Evolutionary conservation across 768 basidiomycete genomes (phyloP).

Genomic region (Serendipita sp.): DNA sequence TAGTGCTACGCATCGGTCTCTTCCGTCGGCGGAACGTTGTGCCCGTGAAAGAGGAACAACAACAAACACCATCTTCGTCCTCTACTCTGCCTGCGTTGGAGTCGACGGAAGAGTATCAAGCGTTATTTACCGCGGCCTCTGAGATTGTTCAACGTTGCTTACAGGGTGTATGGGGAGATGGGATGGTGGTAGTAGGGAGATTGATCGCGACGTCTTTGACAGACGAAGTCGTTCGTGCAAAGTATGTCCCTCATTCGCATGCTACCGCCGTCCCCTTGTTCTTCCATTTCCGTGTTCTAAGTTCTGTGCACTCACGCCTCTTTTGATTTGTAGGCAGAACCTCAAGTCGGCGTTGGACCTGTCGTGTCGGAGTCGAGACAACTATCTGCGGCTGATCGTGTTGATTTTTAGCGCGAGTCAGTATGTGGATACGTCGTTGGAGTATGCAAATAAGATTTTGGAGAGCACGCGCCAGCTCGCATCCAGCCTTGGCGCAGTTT

Average conservation of each 20-base stretch:
- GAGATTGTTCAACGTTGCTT: neutral
- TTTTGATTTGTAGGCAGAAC: slow-evolving; percentile 29
- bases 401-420: slow-evolving; percentile 54
- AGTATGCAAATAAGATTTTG: slow-evolving; percentile 54
- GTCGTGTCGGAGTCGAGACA: slow-evolving; percentile 45
- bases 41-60: neutral
- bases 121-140: neutral
- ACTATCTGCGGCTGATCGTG: slow-evolving; percentile 55
- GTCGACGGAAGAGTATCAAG: too few relatives aligned
- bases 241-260: slow-evolving; percentile 39
- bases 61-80: neutral
- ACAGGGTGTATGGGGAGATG: neutral
- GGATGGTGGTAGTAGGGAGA: slow-evolving; percentile 4
- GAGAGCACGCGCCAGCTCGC: slow-evolving; percentile 54
- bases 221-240: slow-evolving; percentile 42
- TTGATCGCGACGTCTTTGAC: slow-evolving; percentile 11
- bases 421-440: slow-evolving; percentile 51
- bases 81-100: neutral
- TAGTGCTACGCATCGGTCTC: slow-evolving; percentile 36
- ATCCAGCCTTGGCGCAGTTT: slow-evolving; percentile 46
- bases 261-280: too few relatives aligned
- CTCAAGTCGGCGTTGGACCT: slow-evolving; percentile 45
- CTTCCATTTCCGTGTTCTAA: neutral
- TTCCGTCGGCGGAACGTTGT: slow-evolving; percentile 11
- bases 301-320: slow-evolving; percentile 9